Conservation (phyloP, 768 basidiomycete genomes). For the Daedaleopsis sinensis region DNA sequence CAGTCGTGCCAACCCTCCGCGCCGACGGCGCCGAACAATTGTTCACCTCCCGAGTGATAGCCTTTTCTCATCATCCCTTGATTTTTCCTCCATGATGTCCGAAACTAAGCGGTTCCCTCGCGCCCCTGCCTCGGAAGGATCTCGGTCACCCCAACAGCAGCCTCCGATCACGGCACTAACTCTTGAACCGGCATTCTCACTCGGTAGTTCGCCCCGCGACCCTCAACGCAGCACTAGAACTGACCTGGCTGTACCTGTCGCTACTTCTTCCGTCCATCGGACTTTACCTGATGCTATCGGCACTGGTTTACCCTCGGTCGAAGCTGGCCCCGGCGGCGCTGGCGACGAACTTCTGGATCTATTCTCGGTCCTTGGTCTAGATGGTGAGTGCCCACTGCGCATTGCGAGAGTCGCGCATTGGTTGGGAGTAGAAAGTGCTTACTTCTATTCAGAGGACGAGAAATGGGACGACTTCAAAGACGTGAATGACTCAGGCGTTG, state of each 20-base stretch:
- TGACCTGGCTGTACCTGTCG: conserved; percentile 2
- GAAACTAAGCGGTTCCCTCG: conserved; percentile 16
- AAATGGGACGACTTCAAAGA: conserved; percentile 1
- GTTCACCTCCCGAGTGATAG: conserved; percentile 30
- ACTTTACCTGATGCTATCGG: neutral
- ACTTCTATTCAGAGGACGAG: conserved; percentile 11
- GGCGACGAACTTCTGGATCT: conserved; percentile 26
- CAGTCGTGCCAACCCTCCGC: conserved; percentile 14
- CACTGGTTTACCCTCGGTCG: neutral
- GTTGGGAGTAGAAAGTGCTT: neutral
- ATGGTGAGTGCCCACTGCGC: conserved; percentile 21
- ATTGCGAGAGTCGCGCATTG: neutral
- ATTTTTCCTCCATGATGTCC: conserved; percentile 28
- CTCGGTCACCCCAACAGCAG: conserved; percentile 3
- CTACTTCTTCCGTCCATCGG: neutral
- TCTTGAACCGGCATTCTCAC: conserved; percentile 17
- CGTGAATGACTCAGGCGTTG: conserved; percentile 19
- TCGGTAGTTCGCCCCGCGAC: conserved; percentile 4
- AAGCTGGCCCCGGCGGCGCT: conserved; percentile 5
- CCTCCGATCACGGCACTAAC: neutral
- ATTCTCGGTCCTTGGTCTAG: conserved; percentile 26
- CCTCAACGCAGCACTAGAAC: neutral
- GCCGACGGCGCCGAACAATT: conserved; percentile 29
- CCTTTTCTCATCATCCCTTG: conserved; percentile 32
- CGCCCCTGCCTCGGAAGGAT: conserved; percentile 14